Evolutionary conservation across 2,329 filamentous ascomycete genomes (phyloP), one percentile per base, ranked within the genome.

Genomic region (Pseudogymnoascus sp.): DNA sequence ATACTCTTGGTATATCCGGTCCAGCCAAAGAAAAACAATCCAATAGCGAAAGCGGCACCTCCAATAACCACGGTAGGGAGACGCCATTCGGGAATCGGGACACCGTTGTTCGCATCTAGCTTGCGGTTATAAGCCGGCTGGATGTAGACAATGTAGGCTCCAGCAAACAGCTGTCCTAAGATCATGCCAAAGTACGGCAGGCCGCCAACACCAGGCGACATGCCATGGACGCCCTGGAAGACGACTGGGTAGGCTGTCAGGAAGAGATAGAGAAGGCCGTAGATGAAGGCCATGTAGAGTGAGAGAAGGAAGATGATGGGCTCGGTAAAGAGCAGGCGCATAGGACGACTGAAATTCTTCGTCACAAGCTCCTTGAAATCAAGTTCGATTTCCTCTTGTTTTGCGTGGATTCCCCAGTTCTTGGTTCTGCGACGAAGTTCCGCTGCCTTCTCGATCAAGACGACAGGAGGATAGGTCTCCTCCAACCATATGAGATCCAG

Each of bases 101-200:
- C 75, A 58, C 83, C 83, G 66, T 85, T 84, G 76, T 91, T 91
- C 62, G 83, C 85, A 1, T 79, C 78, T 16, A 91, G 79, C 75
- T 89, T 90, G 68, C 82, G 81, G 69, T 84, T 82, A 74, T 93
- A 93, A 72, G 80, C 79, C 23, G 85, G 84, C 73, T 90, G 83
- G 69, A 82, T 81, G 40, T 83, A 69, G 60, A 89, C 77, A 65
- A 93, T 86, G 55, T 81, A 80, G 7, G 79, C 64, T 59, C 88
- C 89, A 0, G 88, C 89, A 61, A 90, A 75, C 14, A 93, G 65
- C 71, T 91, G 83, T 55, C 91, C 91, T 7, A 80, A 69, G 60
- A 95, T 84, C 87, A 96, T 90, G 62, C 91, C 92, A 69, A 96
- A 90, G 74, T 92, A 96, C 4, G 91, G 86, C 4, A 96, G 80